Conservation (phyloP, 2,329 filamentous ascomycete species). For the Ceratocystis destructans region DNA sequence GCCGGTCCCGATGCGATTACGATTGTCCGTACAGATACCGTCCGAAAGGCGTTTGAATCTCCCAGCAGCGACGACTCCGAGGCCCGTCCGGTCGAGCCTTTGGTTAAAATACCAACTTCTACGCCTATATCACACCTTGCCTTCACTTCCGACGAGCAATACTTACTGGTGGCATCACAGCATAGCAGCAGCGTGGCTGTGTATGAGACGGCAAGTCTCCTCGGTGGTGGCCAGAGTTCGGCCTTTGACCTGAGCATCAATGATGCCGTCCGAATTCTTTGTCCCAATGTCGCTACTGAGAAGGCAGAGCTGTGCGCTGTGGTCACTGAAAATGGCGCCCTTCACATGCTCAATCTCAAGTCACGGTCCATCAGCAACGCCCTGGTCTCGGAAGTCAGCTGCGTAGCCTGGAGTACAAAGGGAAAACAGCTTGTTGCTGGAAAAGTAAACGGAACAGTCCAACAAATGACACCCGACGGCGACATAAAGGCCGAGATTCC, state of each 20-base stretch:
- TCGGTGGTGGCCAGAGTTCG: conserved; percentile 51
- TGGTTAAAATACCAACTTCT: conserved; percentile 58
- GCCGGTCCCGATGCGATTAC: conserved; percentile 70
- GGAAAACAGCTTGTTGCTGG: conserved; percentile 90
- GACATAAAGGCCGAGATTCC: conserved; percentile 65
- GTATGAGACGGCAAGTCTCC: conserved; percentile 59
- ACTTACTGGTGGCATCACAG: conserved; percentile 71
- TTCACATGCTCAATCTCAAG: conserved; percentile 72
- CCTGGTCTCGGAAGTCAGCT: conserved; percentile 64
- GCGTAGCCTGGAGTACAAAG: conserved; percentile 78
- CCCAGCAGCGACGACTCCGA: conserved; percentile 48
- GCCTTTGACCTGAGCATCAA: conserved; percentile 67
- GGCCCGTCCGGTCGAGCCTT: conserved; percentile 55
- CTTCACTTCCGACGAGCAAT: conserved; percentile 82
- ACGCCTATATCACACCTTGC: conserved; percentile 72
- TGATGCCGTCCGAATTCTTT: conserved; percentile 56
- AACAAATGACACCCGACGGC: conserved; percentile 74
- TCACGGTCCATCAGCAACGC: conserved; percentile 47
- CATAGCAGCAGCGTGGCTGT: conserved; percentile 68
- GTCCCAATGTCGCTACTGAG: conserved; percentile 66
- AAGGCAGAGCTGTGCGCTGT: conserved; percentile 65
- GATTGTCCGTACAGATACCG: conserved; percentile 60
- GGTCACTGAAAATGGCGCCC: conserved; percentile 64
- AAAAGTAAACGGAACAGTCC: conserved; percentile 61
- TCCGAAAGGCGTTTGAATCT: conserved; percentile 60